These are phyloP conservation scores for Quercus suber DNA, from an alignment of 306 rosid species.

Conservation along the genomic window DNA sequence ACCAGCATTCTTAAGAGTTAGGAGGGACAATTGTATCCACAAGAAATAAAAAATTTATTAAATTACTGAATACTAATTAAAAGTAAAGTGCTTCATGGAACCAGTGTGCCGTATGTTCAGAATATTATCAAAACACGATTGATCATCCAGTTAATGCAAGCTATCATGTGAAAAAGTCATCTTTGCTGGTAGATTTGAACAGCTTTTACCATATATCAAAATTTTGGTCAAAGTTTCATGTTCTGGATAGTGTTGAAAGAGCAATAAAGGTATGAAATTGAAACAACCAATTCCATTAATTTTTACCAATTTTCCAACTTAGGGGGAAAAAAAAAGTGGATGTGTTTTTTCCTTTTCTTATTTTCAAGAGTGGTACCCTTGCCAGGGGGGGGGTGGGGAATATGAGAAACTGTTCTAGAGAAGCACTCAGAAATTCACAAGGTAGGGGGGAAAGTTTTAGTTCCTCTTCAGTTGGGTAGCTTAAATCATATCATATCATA, in stretches of 20 bases:
- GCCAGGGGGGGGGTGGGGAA: fast-evolving
- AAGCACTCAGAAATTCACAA: not conserved
- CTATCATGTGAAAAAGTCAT: not conserved
- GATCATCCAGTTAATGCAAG: not conserved
- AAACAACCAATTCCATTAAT: not conserved
- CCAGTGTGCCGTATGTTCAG: not conserved
- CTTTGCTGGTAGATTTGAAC: not conserved
- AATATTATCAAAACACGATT: not conserved
- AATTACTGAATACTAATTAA: not conserved
- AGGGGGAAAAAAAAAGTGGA: not conserved
- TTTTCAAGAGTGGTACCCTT: not conserved
- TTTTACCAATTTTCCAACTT: not conserved
- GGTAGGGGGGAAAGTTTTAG: not conserved
- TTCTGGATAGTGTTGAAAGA: not conserved
- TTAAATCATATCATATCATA: not conserved
- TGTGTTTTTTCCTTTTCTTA: not conserved
- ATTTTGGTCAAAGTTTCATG: not conserved
- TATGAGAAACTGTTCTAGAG: not conserved
- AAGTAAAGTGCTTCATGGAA: not conserved
- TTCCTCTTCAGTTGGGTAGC: not conserved
- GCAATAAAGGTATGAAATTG: not conserved
- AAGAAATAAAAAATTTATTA: not conserved
- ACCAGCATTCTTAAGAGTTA: not conserved
- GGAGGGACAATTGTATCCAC: not conserved
- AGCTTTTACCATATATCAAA: not conserved